A percentile compares a stretch with the other conserved stretches of the same genome.
These are phyloP conservation scores for Wickerhamomyces sp. DNA, from an alignment of 1,139 yeast species.

Conservation along the genomic window DNA sequence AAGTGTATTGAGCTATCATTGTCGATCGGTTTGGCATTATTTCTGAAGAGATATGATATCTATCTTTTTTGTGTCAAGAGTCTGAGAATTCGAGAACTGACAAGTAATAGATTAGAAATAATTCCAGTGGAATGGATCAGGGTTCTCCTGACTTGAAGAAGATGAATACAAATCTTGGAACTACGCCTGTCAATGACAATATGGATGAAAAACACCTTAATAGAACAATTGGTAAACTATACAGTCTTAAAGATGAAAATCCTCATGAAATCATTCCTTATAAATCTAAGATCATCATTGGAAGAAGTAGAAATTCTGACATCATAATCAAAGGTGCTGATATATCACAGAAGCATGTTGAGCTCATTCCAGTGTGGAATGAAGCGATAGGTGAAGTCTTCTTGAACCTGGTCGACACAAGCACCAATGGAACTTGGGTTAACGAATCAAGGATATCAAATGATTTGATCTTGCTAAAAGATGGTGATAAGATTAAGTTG, in stretches of 20 bases:
- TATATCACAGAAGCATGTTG: slow-evolving; percentile 65
- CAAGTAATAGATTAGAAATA: neutral
- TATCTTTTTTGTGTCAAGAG: no score
- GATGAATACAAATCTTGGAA: neutral
- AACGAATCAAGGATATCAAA: slow-evolving; percentile 53
- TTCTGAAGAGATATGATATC: no score
- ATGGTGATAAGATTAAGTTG: slow-evolving; percentile 62
- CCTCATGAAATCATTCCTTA: slow-evolving; percentile 6
- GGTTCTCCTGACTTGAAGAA: neutral
- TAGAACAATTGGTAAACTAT: slow-evolving; percentile 14
- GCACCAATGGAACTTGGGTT: slow-evolving; percentile 65
- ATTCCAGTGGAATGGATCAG: neutral
- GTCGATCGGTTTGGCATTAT: no score
- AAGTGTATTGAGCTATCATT: neutral
- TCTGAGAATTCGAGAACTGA: no score
- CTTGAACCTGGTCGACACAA: slow-evolving; percentile 49
- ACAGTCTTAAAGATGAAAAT: slow-evolving; percentile 10
- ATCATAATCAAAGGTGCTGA: slow-evolving; percentile 51
- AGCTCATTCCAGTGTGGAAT: slow-evolving; percentile 36
- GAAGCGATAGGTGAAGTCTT: slow-evolving; percentile 34
- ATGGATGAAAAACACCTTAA: neutral
- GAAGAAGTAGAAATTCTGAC: slow-evolving; percentile 63
- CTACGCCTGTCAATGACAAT: neutral
- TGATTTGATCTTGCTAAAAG: slow-evolving; percentile 43
- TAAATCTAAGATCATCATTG: slow-evolving; percentile 29